Evolutionary conservation across 2,329 filamentous ascomycete species (phyloP).

Genomic region (Diaporthe citrichinensis): DNA sequence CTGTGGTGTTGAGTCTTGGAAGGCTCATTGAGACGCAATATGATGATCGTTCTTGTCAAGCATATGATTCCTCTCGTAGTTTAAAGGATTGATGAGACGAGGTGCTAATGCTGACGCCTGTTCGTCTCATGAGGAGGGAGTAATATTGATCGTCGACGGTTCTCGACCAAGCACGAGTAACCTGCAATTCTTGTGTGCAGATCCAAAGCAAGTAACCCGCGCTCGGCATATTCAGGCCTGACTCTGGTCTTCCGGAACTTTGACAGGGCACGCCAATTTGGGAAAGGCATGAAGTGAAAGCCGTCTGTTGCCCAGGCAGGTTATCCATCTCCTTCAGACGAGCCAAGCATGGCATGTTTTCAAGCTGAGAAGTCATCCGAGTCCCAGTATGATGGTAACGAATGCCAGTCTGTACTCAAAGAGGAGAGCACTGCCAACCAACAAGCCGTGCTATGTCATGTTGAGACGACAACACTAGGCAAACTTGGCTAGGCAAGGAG

Average conservation of each 20-base stretch:
- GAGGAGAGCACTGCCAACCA: neutral
- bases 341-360: neutral
- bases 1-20: neutral
- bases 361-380: neutral
- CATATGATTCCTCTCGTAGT: neutral
- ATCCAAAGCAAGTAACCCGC: neutral
- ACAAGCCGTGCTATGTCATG: neutral
- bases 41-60: neutral
- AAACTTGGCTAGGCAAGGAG: neutral
- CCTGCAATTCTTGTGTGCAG: no score
- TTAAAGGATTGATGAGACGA: neutral
- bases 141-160: neutral
- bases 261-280: neutral
- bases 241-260: neutral
- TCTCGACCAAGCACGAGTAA: neutral
- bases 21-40: neutral
- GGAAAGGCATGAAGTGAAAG: neutral
- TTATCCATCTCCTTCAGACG: neutral
- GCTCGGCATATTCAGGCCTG: neutral
- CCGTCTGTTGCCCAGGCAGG: neutral
- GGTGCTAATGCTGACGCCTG: neutral
- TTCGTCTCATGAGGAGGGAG: neutral
- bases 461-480: conserved; percentile 22
- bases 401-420: neutral
- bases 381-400: conserved; percentile 20